These are phyloP conservation scores for Aspergillus sp. DNA, from an alignment of 2,329 filamentous ascomycete genomes.

Conservation along the genomic window DNA sequence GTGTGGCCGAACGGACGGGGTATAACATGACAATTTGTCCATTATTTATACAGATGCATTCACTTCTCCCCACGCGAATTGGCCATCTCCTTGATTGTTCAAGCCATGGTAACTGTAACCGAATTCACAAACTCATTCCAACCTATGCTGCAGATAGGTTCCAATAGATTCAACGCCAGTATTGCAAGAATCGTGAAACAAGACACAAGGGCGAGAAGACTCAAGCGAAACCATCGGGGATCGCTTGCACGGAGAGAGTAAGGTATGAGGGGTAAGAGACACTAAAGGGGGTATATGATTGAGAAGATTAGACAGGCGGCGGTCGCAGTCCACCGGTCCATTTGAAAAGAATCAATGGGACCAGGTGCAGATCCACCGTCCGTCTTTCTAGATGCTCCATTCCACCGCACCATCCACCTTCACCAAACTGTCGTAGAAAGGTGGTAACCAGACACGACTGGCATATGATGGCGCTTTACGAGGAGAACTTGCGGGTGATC, in stretches of 20 bases:
- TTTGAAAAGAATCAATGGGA: not conserved
- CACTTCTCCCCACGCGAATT: not conserved
- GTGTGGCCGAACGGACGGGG: no score
- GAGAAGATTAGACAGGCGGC: conserved; percentile 10
- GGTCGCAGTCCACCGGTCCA: not conserved
- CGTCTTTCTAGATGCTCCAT: not conserved
- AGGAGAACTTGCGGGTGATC: conserved; percentile 81
- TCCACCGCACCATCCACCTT: not conserved
- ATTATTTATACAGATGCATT: conserved; percentile 1
- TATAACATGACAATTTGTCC: not conserved
- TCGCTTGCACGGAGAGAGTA: conserved; percentile 14
- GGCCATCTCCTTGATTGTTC: conserved; percentile 1
- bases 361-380: not conserved
- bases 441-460: not conserved
- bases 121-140: conserved; percentile 4
- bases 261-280: conserved; percentile 9
- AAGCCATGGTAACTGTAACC: conserved; percentile 4
- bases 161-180: conserved; percentile 25
- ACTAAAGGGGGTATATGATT: conserved; percentile 22
- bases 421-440: not conserved
- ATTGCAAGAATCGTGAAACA: conserved; percentile 14
- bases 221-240: conserved; percentile 4
- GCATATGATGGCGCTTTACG: conserved; percentile 35
- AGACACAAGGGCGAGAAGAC: not conserved
- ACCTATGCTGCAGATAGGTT: conserved; percentile 35